Evolutionary conservation across 1,284 basidiomycete genomes (phyloP).

Genomic region (Sporisorium iseilematis-ciliati): DNA sequence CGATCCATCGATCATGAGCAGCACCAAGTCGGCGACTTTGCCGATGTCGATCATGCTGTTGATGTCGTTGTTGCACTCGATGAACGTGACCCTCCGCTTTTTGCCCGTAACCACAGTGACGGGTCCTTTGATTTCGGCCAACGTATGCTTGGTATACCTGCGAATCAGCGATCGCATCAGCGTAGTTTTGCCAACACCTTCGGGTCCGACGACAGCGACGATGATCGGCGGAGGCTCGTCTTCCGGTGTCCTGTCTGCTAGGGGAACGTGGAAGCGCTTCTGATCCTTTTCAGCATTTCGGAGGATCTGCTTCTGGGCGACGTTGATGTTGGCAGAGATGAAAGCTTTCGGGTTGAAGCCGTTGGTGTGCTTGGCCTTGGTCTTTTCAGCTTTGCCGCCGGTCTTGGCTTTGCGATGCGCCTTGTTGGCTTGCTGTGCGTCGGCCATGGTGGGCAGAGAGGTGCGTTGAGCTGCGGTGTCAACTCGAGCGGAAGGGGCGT

Average conservation of each 20-base stretch:
- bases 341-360: slow-evolving; percentile 95
- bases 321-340: slow-evolving; percentile 75
- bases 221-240: slow-evolving; percentile 93
- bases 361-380: slow-evolving; percentile 61
- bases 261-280: slow-evolving; percentile 92
- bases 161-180: slow-evolving; percentile 91
- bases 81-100: slow-evolving; percentile 89
- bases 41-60: slow-evolving; percentile 98
- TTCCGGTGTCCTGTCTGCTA: slow-evolving; percentile 87
- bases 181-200: slow-evolving; percentile 95
- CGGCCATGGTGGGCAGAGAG: slow-evolving; percentile 43
- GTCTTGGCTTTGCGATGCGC: slow-evolving; percentile 62
- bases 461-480: background rate
- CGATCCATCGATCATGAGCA: slow-evolving; percentile 97
- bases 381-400: slow-evolving; percentile 63
- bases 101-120: slow-evolving; percentile 94
- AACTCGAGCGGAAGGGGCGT: background rate
- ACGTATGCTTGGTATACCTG: slow-evolving; percentile 92
- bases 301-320: slow-evolving; percentile 82
- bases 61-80: slow-evolving; percentile 97
- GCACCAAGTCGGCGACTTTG: slow-evolving; percentile 93
- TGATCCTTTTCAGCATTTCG: slow-evolving; percentile 94
- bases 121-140: slow-evolving; percentile 90
- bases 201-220: slow-evolving; percentile 95
- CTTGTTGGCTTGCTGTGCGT: slow-evolving; percentile 62